phyloP scores from a whole-genome alignment of 208 protist species.

The Leptomonas seymouri region DNA sequence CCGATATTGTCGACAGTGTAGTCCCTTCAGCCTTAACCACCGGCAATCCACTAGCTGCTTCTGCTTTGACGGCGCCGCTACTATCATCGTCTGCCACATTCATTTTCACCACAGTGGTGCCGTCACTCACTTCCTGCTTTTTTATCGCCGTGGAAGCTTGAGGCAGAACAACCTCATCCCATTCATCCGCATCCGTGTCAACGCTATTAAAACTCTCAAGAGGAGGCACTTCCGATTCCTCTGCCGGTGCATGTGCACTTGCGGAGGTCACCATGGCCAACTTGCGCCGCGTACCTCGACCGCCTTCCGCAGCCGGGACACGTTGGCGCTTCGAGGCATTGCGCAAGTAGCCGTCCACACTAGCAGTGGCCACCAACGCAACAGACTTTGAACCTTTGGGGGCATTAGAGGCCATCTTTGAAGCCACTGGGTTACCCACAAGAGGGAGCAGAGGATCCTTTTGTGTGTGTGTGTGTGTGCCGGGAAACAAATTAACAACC shows the following conservation, averaged over 20 bases:
- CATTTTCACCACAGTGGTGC: constrained; percentile 26
- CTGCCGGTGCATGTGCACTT: constrained; percentile 8
- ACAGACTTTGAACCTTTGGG: constrained; percentile 36
- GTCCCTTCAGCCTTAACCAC: constrained; percentile 4
- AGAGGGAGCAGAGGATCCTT: no score
- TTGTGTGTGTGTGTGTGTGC: neutral
- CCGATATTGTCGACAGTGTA: neutral
- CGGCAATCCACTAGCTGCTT: neutral
- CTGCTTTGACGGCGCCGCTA: constrained; percentile 7
- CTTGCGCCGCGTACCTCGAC: constrained; percentile 78
- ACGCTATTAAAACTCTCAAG: constrained; percentile 7
- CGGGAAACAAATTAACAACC: neutral
- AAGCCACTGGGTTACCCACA: neutral
- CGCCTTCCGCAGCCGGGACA: constrained; percentile 75
- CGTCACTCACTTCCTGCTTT: constrained; percentile 35
- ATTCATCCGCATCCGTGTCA: constrained; percentile 71
- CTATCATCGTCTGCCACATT: constrained; percentile 25
- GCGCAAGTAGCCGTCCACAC: constrained; percentile 84
- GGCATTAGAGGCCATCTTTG: constrained; percentile 20
- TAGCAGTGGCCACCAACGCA: constrained; percentile 63
- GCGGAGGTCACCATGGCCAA: constrained; percentile 84
- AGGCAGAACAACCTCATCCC: constrained; percentile 83
- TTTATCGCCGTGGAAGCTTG: constrained; percentile 17
- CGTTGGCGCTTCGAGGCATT: constrained; percentile 76
- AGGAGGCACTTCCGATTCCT: neutral